These are phyloP conservation scores for Pelagophyceae sp. DNA, from an alignment of 352 stramenopile genomes.

Conservation along the genomic window DNA sequence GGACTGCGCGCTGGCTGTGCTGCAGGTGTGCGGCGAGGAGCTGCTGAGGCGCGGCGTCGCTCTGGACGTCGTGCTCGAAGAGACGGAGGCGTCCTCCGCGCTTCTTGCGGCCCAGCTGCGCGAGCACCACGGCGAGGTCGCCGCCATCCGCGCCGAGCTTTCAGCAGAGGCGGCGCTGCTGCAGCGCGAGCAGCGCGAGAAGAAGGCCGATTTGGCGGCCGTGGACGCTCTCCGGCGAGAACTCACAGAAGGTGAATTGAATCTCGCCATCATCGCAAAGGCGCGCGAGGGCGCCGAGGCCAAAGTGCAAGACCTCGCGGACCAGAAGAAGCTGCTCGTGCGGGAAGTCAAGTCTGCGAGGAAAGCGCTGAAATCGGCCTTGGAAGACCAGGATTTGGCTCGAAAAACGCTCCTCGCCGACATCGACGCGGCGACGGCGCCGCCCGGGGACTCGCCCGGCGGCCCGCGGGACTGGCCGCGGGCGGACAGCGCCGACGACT, in stretches of 20 bases:
- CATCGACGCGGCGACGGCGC: no score
- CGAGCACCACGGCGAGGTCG: conserved; percentile 11
- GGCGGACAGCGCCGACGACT: no score
- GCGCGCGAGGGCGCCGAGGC: conserved; percentile 3
- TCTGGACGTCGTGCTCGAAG: background rate
- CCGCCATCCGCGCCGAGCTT: conserved; percentile 5
- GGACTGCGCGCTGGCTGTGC: background rate
- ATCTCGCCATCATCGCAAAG: conserved; percentile 5
- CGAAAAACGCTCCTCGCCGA: no score
- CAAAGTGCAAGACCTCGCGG: conserved; percentile 18
- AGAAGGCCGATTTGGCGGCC: conserved; percentile 4
- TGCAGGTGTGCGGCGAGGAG: background rate
- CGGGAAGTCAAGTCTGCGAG: conserved; percentile 29
- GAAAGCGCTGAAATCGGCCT: background rate
- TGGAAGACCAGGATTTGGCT: no score
- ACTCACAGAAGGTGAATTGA: conserved; percentile 9
- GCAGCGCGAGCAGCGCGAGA: background rate
- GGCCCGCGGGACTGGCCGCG: no score
- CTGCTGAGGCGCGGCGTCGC: background rate
- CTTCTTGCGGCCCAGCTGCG: background rate
- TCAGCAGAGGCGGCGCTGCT: background rate
- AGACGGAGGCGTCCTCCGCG: background rate
- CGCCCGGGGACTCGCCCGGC: no score
- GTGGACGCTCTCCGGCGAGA: background rate
- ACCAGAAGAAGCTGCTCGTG: conserved; percentile 28